Conservation (phyloP, 345 rosid genomes). For the Raphanus raphanistrum region DNA sequence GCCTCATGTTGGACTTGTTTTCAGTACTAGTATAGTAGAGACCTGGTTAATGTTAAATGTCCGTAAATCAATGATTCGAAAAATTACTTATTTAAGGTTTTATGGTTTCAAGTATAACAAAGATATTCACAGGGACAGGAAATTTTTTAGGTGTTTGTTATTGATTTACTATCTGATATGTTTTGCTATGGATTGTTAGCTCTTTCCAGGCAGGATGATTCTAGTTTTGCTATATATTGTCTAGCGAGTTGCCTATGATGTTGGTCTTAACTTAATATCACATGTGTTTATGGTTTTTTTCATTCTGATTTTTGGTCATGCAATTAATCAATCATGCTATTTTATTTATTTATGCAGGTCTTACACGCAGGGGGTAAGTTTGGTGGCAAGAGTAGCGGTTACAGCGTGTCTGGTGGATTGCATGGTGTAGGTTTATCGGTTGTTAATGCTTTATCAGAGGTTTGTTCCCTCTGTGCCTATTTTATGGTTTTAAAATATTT, state of each 20-base stretch:
- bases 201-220: not conserved
- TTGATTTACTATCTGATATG: not conserved
- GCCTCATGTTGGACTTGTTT: not conserved
- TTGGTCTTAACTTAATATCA: not conserved
- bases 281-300: not conserved
- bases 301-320: not conserved
- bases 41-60: not conserved
- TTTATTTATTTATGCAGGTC: constrained; percentile 65
- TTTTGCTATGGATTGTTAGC: not conserved
- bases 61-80: too few relatives aligned
- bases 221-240: not conserved
- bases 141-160: not conserved
- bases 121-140: not conserved
- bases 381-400: constrained; percentile 97
- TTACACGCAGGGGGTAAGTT: constrained; percentile 98
- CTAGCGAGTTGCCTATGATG: not conserved
- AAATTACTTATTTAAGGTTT: too few relatives aligned
- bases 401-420: constrained; percentile 91
- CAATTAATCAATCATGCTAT: not conserved
- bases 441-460: constrained; percentile 98
- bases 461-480: constrained; percentile 23
- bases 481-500: not conserved
- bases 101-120: not conserved
- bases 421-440: constrained; percentile 99
- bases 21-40: not conserved